Evolutionary conservation across 1,284 basidiomycete genomes (phyloP).

Genomic region (Malassezia yamatoensis): DNA sequence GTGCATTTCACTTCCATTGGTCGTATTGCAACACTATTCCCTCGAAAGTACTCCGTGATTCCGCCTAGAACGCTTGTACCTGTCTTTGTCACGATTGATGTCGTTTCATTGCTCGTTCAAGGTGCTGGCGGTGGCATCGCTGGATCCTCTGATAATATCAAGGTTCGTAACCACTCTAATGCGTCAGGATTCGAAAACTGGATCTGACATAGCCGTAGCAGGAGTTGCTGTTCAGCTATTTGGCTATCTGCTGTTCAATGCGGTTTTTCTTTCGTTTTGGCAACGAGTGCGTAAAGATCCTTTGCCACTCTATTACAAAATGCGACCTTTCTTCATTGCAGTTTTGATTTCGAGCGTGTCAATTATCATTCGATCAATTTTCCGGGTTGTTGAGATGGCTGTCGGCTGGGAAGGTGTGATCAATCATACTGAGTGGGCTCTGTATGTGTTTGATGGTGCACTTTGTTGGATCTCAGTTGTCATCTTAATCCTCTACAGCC

Average conservation of each 20-base stretch:
- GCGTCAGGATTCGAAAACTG: slow-evolving; percentile 2
- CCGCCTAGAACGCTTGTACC: slow-evolving; percentile 23
- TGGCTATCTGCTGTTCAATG: slow-evolving; percentile 22
- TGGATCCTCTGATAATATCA: slow-evolving; percentile 17
- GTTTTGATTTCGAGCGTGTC: slow-evolving; percentile 19
- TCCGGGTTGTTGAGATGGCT: slow-evolving; percentile 27
- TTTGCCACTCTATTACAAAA: not conserved
- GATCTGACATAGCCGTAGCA: slow-evolving; percentile 20
- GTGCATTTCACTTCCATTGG: slow-evolving; percentile 24
- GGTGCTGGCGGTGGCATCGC: slow-evolving; percentile 22
- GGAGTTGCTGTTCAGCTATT: slow-evolving; percentile 26
- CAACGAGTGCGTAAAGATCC: slow-evolving; percentile 2
- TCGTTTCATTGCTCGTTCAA: slow-evolving; percentile 22
- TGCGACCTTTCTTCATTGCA: slow-evolving; percentile 14
- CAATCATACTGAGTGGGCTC: slow-evolving; percentile 22
- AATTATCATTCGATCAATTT: slow-evolving; percentile 24
- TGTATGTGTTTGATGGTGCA: slow-evolving; percentile 22
- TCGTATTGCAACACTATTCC: slow-evolving; percentile 18
- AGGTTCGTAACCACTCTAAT: not conserved
- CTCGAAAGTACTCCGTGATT: slow-evolving; percentile 14
- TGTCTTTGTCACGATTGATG: slow-evolving; percentile 26
- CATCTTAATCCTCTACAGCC: slow-evolving; percentile 20
- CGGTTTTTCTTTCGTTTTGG: slow-evolving; percentile 17
- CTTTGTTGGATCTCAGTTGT: slow-evolving; percentile 18
- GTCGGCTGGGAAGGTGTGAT: slow-evolving; percentile 26